Percentiles rank a stretch among this genome's conserved stretches.
These are phyloP conservation scores for Spergularia azorica DNA, from an alignment of 179 eudicot species.

Conservation along the genomic window DNA sequence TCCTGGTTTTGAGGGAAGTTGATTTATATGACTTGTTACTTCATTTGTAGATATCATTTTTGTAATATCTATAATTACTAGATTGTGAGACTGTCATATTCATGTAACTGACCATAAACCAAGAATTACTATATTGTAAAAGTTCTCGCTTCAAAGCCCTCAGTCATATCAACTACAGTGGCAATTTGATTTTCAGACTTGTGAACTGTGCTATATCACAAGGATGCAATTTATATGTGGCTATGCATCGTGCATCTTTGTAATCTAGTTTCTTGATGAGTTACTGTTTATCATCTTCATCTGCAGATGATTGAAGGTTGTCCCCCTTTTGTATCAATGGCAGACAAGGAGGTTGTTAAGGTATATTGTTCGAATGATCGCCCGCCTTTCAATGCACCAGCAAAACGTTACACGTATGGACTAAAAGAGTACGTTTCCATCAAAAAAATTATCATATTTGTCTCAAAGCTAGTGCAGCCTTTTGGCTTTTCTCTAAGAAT, in stretches of 20 bases:
- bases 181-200: neutral
- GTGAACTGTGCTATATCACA: neutral
- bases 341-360: slow-evolving; percentile 38
- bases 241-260: slow-evolving; percentile 1
- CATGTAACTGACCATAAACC: no score
- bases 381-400: slow-evolving; percentile 43
- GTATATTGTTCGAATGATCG: slow-evolving; percentile 43
- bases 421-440: slow-evolving; percentile 40
- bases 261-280: neutral
- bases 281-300: slow-evolving; percentile 1
- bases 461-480: neutral
- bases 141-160: neutral
- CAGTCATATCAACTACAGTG: neutral
- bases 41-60: no score
- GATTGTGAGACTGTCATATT: no score
- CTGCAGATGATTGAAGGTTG: slow-evolving; percentile 51
- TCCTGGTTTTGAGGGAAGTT: no score
- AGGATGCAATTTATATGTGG: neutral
- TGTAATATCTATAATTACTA: no score
- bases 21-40: no score
- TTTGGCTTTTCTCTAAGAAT: neutral
- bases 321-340: slow-evolving; percentile 39
- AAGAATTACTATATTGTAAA: neutral
- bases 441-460: neutral
- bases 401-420: slow-evolving; percentile 38